A percentile compares a stretch with the other conserved stretches of the same genome.
Conservation (phyloP, 306 rosid species). For the Ochetophila trinervis region DNA sequence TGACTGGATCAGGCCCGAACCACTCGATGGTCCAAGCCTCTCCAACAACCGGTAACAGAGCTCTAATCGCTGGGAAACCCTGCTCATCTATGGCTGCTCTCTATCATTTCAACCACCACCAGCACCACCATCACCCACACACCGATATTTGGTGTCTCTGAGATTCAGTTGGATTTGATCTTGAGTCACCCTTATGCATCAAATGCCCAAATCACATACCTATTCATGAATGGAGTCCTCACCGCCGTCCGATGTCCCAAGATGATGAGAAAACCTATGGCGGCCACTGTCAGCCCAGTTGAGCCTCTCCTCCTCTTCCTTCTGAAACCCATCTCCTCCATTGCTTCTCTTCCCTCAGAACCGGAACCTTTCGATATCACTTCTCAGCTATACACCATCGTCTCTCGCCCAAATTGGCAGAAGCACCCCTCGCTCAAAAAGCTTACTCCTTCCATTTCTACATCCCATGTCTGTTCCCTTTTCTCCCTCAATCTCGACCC, state of each 20-base stretch:
- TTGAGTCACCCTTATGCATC: not conserved
- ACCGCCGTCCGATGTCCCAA: not conserved
- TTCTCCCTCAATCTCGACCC: conserved; percentile 56
- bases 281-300: conserved; percentile 29
- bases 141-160: not conserved
- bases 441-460: conserved; percentile 49
- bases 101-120: too few relatives aligned
- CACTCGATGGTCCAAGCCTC: too few relatives aligned
- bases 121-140: not conserved
- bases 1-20: too few relatives aligned
- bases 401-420: conserved; percentile 63
- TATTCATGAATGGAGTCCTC: conserved; percentile 15
- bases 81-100: too few relatives aligned
- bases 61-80: too few relatives aligned
- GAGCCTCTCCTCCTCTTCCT: conserved; percentile 18
- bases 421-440: conserved; percentile 44
- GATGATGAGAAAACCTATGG: conserved; percentile 38
- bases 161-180: not conserved
- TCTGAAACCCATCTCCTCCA: conserved; percentile 38
- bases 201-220: not conserved
- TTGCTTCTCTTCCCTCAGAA: conserved; percentile 25
- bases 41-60: too few relatives aligned
- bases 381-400: conserved; percentile 48
- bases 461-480: conserved; percentile 52
- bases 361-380: conserved; percentile 34